Conservation (phyloP, 139 green algal genomes). For the Deuterostichococcus epilithicus region DNA sequence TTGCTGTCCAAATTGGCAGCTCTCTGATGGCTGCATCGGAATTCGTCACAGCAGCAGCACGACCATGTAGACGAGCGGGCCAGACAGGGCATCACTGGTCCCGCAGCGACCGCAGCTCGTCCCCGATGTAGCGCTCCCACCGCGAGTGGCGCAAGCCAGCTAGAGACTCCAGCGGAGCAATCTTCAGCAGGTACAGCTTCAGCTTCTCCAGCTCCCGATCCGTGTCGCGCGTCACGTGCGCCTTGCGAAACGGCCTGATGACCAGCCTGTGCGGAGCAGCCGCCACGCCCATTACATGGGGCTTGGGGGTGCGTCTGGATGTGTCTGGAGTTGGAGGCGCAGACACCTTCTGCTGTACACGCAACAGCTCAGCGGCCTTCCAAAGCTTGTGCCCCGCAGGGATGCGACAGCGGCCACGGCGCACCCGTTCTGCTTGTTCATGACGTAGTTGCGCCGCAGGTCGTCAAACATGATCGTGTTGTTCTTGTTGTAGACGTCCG, state of each 20-base stretch:
- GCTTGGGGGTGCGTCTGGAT: too few relatives aligned
- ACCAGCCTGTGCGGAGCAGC: conserved; percentile 49
- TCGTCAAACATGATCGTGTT: conserved; percentile 99
- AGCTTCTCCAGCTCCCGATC: conserved; percentile 88
- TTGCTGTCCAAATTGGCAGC: too few relatives aligned
- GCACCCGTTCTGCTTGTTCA: conserved; percentile 76
- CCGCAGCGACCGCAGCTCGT: too few relatives aligned
- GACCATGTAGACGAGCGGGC: too few relatives aligned
- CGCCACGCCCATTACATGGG: conserved; percentile 36
- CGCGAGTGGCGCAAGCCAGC: conserved; percentile 61
- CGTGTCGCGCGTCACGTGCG: conserved; percentile 62
- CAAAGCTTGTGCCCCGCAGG: too few relatives aligned
- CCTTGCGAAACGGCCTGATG: conserved; percentile 77
- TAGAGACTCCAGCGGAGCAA: conserved; percentile 62
- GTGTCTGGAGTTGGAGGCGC: too few relatives aligned
- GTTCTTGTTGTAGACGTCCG: conserved; percentile 43
- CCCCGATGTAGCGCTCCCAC: conserved; percentile 59
- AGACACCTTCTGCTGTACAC: background rate
- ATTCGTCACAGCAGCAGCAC: too few relatives aligned
- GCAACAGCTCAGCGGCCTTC: too few relatives aligned
- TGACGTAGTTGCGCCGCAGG: conserved; percentile 89
- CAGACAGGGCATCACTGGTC: too few relatives aligned
- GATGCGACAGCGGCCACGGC: background rate
- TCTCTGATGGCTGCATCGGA: too few relatives aligned
- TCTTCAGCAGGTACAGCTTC: conserved; percentile 71